Percentiles rank a stretch among this genome's conserved stretches.
Evolutionary conservation across 305 asterid genomes (phyloP).

Genomic region (Solanum chacoense): DNA sequence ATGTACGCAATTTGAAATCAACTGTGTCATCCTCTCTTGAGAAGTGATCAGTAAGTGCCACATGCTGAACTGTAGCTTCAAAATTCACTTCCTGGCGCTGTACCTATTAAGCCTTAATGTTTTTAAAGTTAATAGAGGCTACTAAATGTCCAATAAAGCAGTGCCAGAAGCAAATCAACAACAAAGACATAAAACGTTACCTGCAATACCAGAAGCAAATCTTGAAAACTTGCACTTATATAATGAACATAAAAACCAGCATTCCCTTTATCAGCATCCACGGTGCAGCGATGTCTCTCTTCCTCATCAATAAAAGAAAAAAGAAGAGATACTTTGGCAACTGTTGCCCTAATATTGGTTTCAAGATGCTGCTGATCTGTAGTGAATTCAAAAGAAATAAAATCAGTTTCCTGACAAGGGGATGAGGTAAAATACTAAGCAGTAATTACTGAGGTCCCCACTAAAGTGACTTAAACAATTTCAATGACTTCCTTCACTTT

Average conservation of each 20-base stretch:
- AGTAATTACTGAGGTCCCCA: background rate
- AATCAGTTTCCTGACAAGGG: background rate
- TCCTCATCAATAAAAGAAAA: slow-evolving; percentile 75
- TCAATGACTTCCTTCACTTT: background rate
- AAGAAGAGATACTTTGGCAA: slow-evolving; percentile 49
- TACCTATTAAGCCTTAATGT: slow-evolving; percentile 54
- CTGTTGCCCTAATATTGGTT: slow-evolving; percentile 62
- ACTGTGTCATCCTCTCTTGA: slow-evolving; percentile 23
- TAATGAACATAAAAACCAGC: slow-evolving; percentile 29
- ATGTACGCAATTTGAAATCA: slow-evolving; percentile 17
- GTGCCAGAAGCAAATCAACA: slow-evolving; percentile 5
- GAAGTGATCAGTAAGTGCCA: slow-evolving; percentile 66
- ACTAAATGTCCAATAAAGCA: slow-evolving; percentile 2
- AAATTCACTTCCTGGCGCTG: slow-evolving; percentile 57
- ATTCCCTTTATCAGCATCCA: slow-evolving; percentile 27
- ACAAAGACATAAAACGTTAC: slow-evolving; percentile 25
- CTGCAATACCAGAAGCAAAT: slow-evolving; percentile 45
- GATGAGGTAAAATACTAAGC: background rate
- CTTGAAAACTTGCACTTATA: slow-evolving; percentile 51
- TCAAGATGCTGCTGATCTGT: slow-evolving; percentile 88
- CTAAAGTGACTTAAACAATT: background rate
- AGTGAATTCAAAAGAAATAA: background rate
- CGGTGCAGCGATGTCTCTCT: slow-evolving; percentile 25
- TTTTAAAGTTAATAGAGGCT: slow-evolving; percentile 22
- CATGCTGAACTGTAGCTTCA: slow-evolving; percentile 56